Evolutionary conservation across 768 basidiomycete species (phyloP), one percentile per base, ranked within the genome.

Genomic region (Suillus fuscotomentosus): DNA sequence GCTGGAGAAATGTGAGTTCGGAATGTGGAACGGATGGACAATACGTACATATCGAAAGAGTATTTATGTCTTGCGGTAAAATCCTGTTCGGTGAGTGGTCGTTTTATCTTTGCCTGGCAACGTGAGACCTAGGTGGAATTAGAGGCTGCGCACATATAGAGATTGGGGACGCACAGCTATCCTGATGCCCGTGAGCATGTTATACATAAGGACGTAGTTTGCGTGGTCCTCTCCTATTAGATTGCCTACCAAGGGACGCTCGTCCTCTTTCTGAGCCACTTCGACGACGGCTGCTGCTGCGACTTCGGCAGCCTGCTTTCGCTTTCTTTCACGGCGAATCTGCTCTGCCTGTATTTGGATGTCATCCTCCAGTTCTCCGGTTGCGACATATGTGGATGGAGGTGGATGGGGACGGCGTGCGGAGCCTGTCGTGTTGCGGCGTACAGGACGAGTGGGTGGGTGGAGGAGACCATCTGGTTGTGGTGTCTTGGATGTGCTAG

Each of bases 171-270:
- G 73, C 70, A 94, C 96, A 36, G 90, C 96, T 69, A 95, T 95
- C 48, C 97, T 87, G 66, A 99, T 99, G 5, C 97, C 97, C 5
- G 97, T 99, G 71, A 99, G 83, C 97, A 99, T 99, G 81, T 99
- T 99, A 81, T 99, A 99, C 97, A 99, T 99, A 72, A 99, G 80
- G 64, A 99, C 93, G 70, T 98, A 99, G 80, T 99, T 99, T 76
- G 91, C 96, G 78, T 99, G 97, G 71, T 88, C 97, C 75, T 98
- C 96, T n/a, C 95, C 94, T 68, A 99, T 97, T 69, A 99, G 79
- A 75, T 99, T 99, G 1, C 97, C 97, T 0, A 98, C 93, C 14
- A 96, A 78, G 5, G 90, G 89, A 61, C 75, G 78, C 36, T 84
- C 79, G 57, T 88, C 87, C 22, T 84, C 82, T 42, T 43, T 43